Evolutionary conservation across 2,329 filamentous ascomycete genomes (phyloP), one percentile per base, ranked within the genome.

Genomic region (Coniella lustricola): DNA sequence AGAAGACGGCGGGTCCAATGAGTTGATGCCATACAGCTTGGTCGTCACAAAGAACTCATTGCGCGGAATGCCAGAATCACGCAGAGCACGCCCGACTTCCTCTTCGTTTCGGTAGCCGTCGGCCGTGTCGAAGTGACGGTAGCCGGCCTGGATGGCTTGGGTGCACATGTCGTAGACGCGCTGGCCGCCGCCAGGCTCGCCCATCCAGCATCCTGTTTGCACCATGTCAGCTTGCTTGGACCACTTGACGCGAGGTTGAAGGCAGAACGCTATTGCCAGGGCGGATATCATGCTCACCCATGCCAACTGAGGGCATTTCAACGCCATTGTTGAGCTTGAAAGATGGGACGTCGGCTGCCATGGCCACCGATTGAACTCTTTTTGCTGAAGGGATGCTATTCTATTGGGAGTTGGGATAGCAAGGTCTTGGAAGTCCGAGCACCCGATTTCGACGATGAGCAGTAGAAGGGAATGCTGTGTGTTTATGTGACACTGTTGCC

Each of bases 41-140:
- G 60, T 66, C 1, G 60, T 60, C 33, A 66, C 50, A 34, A 54
- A 60, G 39, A 66, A 62, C 20, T 66, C 60, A n/a, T 54, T 55
- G 7, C 65, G 60, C 10, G 65, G 64, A 5, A 67, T 47, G 7
- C 62, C 62, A 10, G 59, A 62, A 18, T 54, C 60, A 3, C 60
- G 58, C 25, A 67, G 58, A 9, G 60, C 65, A 9, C 56, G 56
- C 5, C 65, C 65, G 5, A 64, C 61, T 17, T 57, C 46, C 17
- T 55, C 46, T 46, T 64, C 62, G 32, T 60, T 57, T 2, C 51
- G 54, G 41, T 64, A 64, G 29, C 34, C 22, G 36, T 59, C 55
- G 1, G 60, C 58, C 9, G 60, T 63, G 48, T 64, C 62, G 44
- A 64, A 54, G 35, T 59, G 57, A 9, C 62, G 62, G 50, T 64